Evolutionary conservation across 2,329 filamentous ascomycete species (phyloP), one percentile per base, ranked within the genome.

Genomic region (Pseudogymnoascus sp.): DNA sequence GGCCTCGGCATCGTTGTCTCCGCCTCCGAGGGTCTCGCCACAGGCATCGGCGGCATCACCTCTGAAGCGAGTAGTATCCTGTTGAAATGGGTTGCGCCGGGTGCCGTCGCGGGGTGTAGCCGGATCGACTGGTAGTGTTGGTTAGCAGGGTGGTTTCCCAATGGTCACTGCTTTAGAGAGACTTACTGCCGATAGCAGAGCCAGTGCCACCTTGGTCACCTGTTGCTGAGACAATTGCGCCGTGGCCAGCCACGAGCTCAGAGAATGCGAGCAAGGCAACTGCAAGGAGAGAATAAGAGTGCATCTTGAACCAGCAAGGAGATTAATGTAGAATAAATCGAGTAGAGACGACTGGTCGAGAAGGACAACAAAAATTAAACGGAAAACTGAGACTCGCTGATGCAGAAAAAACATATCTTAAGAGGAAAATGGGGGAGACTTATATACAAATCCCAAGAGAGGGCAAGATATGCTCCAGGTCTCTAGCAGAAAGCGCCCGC

Each of bases 21-120:
- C 85, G 61, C 69, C 78, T 20, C 73, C 79, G 60, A 86, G 71
- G 11, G 84, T 87, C 76, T 86, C 80, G 64, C 84, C 83, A 66
- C 84, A 78, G 22, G 77, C 78, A 38, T 78, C 77, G 11, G 78
- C 80, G 12, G 78, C 72, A 38, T 74, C 75, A 39, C 81, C 82
- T 60, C 75, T 75, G 79, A 87, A 87, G 61, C 83, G 82, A 59
- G 85, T 88, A 58, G 78, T 78, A 66, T 87, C 85, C 65, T 81
- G 79, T 74, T 88, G 85, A 77, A 86, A 86, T 50, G 85, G 85
- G 58, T 78, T 74, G 63, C 84, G 79, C 11, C 75, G 71, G 20
- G 84, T 86, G 39, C 84, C 85, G 65, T 86, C 83, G 63, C 85
- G 84, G 39, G 85, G 84, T 58, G 83, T 86, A 66, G 67, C 69